Evolutionary conservation across 2,329 filamentous ascomycete species (phyloP).

Genomic region (Cytospora mali): DNA sequence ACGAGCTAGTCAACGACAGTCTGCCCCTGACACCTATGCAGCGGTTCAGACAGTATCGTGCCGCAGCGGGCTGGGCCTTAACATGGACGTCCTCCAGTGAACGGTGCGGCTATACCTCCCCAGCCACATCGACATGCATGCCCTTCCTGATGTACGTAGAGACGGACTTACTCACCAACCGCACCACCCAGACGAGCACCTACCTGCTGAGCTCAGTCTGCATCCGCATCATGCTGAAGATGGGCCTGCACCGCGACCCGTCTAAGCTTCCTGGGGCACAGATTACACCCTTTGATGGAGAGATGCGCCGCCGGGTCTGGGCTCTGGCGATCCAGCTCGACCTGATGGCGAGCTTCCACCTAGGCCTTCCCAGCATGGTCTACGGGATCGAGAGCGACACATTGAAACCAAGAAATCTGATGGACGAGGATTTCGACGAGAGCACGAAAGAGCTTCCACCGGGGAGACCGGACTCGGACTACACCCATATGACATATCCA

Average conservation of each 20-base stretch:
- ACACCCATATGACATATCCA: constrained; percentile 60
- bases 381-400: constrained; percentile 66
- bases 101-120: constrained; percentile 45
- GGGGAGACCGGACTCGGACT: constrained; percentile 58
- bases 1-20: constrained; percentile 49
- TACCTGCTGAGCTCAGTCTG: constrained; percentile 55
- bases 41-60: constrained; percentile 51
- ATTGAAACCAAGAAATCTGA: constrained; percentile 60
- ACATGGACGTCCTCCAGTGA: constrained; percentile 43
- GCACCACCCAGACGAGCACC: constrained; percentile 54
- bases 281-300: constrained; percentile 54
- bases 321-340: constrained; percentile 61
- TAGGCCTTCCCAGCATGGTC: constrained; percentile 65
- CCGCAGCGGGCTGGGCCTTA: constrained; percentile 55
- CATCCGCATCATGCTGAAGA: constrained; percentile 59
- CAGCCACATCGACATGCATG: constrained; percentile 51
- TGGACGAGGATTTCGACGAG: constrained; percentile 67
- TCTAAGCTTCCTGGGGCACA: constrained; percentile 47
- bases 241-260: constrained; percentile 61
- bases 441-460: constrained; percentile 57
- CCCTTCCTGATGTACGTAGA: constrained; percentile 57
- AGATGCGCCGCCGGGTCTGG: constrained; percentile 59
- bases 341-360: constrained; percentile 66
- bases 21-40: constrained; percentile 45
- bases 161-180: constrained; percentile 55